Percentiles rank a stretch among this genome's conserved stretches.
These are phyloP conservation scores for Xylaria polymorpha DNA, from an alignment of 2,329 filamentous ascomycete genomes.

Conservation along the genomic window DNA sequence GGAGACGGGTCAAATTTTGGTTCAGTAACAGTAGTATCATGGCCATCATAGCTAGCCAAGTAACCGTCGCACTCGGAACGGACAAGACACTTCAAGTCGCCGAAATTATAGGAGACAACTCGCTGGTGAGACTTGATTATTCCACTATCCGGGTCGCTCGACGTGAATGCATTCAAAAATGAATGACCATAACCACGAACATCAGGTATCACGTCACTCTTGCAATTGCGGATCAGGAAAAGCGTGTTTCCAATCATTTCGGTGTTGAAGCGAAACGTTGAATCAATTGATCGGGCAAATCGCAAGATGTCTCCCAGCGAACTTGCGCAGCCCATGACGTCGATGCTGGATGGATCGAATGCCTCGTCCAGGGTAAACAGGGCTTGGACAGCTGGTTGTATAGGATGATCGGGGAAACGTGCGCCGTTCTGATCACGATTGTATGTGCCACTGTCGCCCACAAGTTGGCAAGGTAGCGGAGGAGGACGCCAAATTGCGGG, in stretches of 20 bases:
- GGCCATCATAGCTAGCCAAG: constrained; percentile 5
- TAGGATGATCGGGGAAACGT: constrained; percentile 43
- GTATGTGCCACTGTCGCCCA: constrained; percentile 39
- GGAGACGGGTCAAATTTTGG: background rate
- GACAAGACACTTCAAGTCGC: constrained; percentile 42
- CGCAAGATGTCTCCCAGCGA: constrained; percentile 45
- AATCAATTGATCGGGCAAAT: constrained; percentile 38
- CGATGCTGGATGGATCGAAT: constrained; percentile 41
- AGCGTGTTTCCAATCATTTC: constrained; percentile 45
- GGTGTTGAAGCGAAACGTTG: constrained; percentile 44
- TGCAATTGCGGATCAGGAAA: constrained; percentile 42
- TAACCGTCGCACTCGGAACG: constrained; percentile 45
- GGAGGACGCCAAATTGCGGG: constrained; percentile 43
- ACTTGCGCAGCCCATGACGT: constrained; percentile 45
- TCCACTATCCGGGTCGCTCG: constrained; percentile 23
- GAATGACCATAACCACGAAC: constrained; percentile 44
- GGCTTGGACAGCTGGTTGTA: constrained; percentile 42
- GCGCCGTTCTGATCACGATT: constrained; percentile 45
- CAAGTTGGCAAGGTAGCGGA: constrained; percentile 39
- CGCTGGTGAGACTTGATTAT: constrained; percentile 44
- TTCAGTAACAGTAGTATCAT: background rate
- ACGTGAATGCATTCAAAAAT: constrained; percentile 43
- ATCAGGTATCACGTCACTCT: constrained; percentile 40
- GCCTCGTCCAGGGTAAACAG: constrained; percentile 38
- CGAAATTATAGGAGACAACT: constrained; percentile 43